Conservation (phyloP, 139 green algal genomes). For the Micractinium sp. region DNA sequence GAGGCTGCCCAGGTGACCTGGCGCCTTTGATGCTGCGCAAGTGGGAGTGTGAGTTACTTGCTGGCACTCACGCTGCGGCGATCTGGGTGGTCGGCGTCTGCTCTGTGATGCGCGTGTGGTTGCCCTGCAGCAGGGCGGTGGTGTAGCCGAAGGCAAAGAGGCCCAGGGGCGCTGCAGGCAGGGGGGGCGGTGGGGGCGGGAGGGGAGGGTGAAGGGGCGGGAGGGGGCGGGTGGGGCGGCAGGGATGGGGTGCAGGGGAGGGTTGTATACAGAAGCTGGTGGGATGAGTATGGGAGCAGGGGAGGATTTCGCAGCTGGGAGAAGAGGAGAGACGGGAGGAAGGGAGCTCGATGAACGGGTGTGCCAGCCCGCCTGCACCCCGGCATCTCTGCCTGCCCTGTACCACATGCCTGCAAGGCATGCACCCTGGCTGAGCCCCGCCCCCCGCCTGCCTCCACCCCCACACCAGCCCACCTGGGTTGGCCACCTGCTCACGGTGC, state of each 20-base stretch:
- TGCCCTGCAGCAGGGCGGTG: constrained; percentile 48
- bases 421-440: not conserved
- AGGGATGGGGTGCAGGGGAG: not conserved
- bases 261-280: no score
- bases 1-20: no score
- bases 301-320: no score
- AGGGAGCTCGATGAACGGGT: no score
- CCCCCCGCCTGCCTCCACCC: not conserved
- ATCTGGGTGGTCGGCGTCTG: not conserved
- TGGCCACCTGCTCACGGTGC: constrained; percentile 39
- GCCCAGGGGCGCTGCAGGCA: constrained; percentile 4
- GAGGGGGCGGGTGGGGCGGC: not conserved
- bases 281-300: not conserved
- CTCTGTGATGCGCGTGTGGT: constrained; percentile 43
- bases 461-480: constrained; percentile 5
- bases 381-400: no score
- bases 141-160: constrained; percentile 37
- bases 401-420: not conserved
- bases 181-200: not conserved
- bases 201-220: not conserved
- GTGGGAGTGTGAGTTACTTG: not conserved
- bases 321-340: no score
- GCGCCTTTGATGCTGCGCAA: no score
- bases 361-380: no score
- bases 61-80: constrained; percentile 6